Percentiles rank a stretch among this genome's conserved stretches.
phyloP scores from a whole-genome alignment of 176 grass and related monocot species.

The Oryza officinalis region DNA sequence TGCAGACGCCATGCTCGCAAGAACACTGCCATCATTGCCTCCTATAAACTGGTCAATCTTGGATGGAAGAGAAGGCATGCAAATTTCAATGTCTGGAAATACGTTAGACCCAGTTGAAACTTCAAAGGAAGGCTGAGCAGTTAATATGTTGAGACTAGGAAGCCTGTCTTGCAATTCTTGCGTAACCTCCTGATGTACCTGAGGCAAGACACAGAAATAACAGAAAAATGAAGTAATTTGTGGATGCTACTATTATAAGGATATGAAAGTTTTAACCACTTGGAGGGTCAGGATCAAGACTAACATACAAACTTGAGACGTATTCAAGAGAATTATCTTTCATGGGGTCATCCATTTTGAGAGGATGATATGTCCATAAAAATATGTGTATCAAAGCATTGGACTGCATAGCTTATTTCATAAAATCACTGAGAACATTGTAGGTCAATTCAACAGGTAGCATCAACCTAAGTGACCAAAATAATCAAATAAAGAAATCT shows the following conservation, averaged over 20 bases:
- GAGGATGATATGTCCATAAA: not conserved
- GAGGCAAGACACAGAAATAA: constrained; percentile 19
- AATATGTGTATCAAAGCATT: not conserved
- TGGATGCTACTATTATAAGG: not conserved
- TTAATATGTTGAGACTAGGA: not conserved
- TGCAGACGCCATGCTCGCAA: not conserved
- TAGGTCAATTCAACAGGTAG: not conserved
- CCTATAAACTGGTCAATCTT: constrained; percentile 4
- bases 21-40: constrained; percentile 12
- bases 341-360: not conserved
- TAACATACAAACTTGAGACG: not conserved
- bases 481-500: constrained; percentile 1
- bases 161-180: constrained; percentile 26
- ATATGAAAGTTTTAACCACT: constrained; percentile 10
- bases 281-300: not conserved
- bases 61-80: constrained; percentile 2
- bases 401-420: not conserved
- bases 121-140: constrained; percentile 9
- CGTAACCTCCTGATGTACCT: constrained; percentile 39
- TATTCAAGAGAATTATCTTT: not conserved
- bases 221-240: not conserved
- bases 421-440: not conserved
- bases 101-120: constrained; percentile 28
- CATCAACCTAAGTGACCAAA: not conserved
- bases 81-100: constrained; percentile 1